Evolutionary conservation across 805 yeast genomes (phyloP).

Genomic region (Grigorovia yakushimaensis): DNA sequence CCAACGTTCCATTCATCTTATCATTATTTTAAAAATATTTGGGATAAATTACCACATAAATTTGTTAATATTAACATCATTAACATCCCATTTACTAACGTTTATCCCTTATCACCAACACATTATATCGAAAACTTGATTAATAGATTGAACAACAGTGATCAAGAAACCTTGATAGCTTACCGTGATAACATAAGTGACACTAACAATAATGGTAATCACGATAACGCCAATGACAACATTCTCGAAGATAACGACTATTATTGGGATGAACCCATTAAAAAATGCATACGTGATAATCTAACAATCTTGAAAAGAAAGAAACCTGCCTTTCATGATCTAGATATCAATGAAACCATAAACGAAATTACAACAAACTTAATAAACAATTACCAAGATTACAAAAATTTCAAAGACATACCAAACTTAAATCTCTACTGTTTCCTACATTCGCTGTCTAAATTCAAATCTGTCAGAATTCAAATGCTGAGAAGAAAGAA

Average conservation of each 20-base stretch:
- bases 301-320: background rate
- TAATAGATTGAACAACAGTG: background rate
- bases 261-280: constrained; percentile 22
- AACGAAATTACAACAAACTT: constrained; percentile 10
- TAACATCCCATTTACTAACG: constrained; percentile 29
- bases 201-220: background rate
- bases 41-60: constrained; percentile 26
- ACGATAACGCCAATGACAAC: constrained; percentile 3
- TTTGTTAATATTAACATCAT: constrained; percentile 22
- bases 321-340: background rate
- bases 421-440: constrained; percentile 32
- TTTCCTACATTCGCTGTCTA: constrained; percentile 26
- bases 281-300: constrained; percentile 11
- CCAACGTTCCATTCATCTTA: constrained; percentile 25
- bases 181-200: constrained; percentile 1
- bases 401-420: constrained; percentile 21
- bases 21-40: constrained; percentile 21
- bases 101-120: constrained; percentile 23
- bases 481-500: constrained; percentile 30
- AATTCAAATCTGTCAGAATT: constrained; percentile 30
- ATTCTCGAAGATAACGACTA: constrained; percentile 9
- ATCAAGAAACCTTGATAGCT: constrained; percentile 18
- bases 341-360: constrained; percentile 4
- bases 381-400: constrained; percentile 21
- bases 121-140: background rate